Evolutionary conservation across 805 yeast species (phyloP), one percentile per base, ranked within the genome.

Genomic region (Cyberlindnera maclurae): DNA sequence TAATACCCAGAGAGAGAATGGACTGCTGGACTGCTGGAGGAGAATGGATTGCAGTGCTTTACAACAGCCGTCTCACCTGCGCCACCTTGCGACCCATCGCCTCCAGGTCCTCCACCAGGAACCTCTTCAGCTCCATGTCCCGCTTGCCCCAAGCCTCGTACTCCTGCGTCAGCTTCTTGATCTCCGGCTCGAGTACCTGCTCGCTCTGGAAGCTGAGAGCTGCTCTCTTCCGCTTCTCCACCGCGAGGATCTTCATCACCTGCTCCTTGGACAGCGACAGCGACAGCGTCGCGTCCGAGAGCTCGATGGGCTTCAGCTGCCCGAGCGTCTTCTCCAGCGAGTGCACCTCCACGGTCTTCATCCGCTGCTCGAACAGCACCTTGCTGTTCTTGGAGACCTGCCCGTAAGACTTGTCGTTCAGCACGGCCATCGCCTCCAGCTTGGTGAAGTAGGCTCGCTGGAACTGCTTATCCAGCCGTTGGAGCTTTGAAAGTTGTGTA

Each of bases 121-220:
- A 54, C 29, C 45, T 52, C 33, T 51, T 49, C 16, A 54, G 30
- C 12, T 50, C 50, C 22, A 38, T 46, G 34, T 54, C 52, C 31
- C 45, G 45, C 5, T 36, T 36, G 11, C 46, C 50, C 48, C 55
- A 45, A 33, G 40, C 43, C 22, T 46, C 55, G 26, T 47, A 47
- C n/a, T 26, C 20, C 9, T 15, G 7, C 27, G 46, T 48, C 15
- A 45, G 29, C 4, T 26, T 26, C 24, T 38, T 38, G 8, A 46
- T 41, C 31, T 54, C 44, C 17, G 57, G 57, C 26, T 41, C 37
- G 16, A 40, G 38, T 6, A 45, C 4, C 29, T 43, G 20, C 10
- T 53, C 53, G 35, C 47, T 51, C n/a, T 42, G 32, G 16, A 43
- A 45, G 20, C 40, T 28, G 4, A 49, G 26, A 9, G 39, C 31